Evolutionary conservation across 306 rosid species (phyloP), one percentile per base, ranked within the genome.

Genomic region (Datisca glomerata): DNA sequence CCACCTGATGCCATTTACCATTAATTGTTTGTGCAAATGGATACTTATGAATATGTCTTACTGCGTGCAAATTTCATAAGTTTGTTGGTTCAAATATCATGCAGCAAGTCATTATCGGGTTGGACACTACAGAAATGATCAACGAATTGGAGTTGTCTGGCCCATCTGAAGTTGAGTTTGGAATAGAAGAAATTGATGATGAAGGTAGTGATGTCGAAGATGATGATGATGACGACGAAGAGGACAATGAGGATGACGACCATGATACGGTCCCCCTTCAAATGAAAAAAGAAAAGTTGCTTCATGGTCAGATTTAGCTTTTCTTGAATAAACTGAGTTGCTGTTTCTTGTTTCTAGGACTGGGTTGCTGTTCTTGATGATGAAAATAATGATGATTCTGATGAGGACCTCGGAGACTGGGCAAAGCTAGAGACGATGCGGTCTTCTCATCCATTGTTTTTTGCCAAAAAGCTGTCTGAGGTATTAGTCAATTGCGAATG

Each of bases 41-140:
- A 29, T 27, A 24, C 10, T 24, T 21, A 18, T 28, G 40, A 22
- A 23, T 4, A 18, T 24, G 12, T 28, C 6, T 19, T 54, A 18
- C 24, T 18, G 41, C 32, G 31, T 25, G 7, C 22, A n/a, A 23
- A 17, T 29, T 43, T 34, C 50, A 43, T 29, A 22, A 37, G 58
- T 53, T 39, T 56, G 24, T 45, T 28, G 42, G 46, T 45, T 15
- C 24, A 40, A 49, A 12, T 48, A 25, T 56, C 36, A 50, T 64
- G 81, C 82, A 89, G 98, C 98, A 89, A 89, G 84, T 78, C 41
- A 75, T 89, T 72, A 72, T 89, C 55, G 98, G 98, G 51, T 57
- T 89, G 57, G 89, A 83, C 63, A 53, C 98, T 46, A 70, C 45
- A 81, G 93, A 80, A 66, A 83, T 89, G 91, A 64, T 89, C 45